Conservation (phyloP, 2,329 filamentous ascomycete species). For the Elsinoe australis region DNA sequence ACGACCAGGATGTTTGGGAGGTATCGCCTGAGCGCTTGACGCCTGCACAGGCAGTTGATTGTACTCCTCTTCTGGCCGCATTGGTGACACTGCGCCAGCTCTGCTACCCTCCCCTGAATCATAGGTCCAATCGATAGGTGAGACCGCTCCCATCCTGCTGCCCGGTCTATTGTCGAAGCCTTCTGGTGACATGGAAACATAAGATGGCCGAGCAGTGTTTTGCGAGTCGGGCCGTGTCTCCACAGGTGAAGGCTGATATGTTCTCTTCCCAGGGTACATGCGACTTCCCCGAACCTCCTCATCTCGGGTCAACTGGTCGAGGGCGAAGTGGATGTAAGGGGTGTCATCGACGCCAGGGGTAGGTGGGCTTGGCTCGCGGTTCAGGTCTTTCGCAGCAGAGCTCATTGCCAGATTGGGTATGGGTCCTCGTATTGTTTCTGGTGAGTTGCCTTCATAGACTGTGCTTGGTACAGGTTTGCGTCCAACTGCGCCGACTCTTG, state of each 20-base stretch:
- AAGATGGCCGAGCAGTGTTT: slow-evolving; percentile 12
- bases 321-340: slow-evolving; percentile 81
- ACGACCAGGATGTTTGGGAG: slow-evolving; percentile 9
- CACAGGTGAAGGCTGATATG: slow-evolving; percentile 21
- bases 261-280: slow-evolving; percentile 42
- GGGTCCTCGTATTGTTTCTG: slow-evolving; percentile 13
- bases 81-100: slow-evolving; percentile 2
- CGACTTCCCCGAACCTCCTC: slow-evolving; percentile 53
- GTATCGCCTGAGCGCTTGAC: slow-evolving; percentile 1
- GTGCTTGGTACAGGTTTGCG: slow-evolving; percentile 31
- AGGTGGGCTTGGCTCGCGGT: slow-evolving; percentile 35
- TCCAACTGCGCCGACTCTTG: slow-evolving; percentile 21
- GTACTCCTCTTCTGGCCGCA: background rate
- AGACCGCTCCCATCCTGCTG: slow-evolving; percentile 12
- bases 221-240: background rate
- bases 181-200: slow-evolving; percentile 7
- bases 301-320: slow-evolving; percentile 75
- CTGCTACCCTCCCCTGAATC: slow-evolving; percentile 2
- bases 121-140: slow-evolving; percentile 7
- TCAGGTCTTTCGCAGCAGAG: slow-evolving; percentile 27
- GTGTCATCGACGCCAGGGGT: slow-evolving; percentile 78
- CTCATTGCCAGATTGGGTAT: slow-evolving; percentile 21
- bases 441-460: slow-evolving; percentile 22
- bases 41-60: background rate
- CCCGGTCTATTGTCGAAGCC: slow-evolving; percentile 2